Evolutionary conservation across 768 basidiomycete genomes (phyloP).

Genomic region (Leccinum boreale): DNA sequence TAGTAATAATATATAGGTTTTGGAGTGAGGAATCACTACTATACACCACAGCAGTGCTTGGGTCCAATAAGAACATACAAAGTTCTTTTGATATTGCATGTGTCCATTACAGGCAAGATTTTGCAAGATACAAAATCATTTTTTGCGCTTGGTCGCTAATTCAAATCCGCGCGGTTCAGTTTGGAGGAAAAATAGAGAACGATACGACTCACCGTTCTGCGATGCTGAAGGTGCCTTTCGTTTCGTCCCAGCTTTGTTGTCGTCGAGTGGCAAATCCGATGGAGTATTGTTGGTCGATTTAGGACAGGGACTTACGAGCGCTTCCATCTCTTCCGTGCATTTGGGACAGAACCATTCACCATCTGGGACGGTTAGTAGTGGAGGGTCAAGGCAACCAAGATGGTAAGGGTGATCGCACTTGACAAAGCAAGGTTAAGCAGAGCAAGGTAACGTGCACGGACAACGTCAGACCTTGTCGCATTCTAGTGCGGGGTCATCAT

Average conservation of each 20-base stretch:
- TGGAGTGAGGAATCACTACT: constrained; percentile 14
- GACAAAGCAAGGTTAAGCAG: constrained; percentile 2
- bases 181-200: not conserved
- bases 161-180: not conserved
- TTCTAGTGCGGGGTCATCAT: constrained; percentile 72
- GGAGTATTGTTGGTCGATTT: constrained; percentile 19
- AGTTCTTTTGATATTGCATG: not conserved
- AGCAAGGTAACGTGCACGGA: not conserved
- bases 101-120: not conserved
- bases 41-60: constrained; percentile 5
- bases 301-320: constrained; percentile 27
- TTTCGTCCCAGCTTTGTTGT: constrained; percentile 35
- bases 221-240: constrained; percentile 43
- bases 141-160: constrained; percentile 39
- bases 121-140: constrained; percentile 17
- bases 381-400: constrained; percentile 74
- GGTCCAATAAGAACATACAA: constrained; percentile 3
- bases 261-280: constrained; percentile 5
- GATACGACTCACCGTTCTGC: constrained; percentile 34
- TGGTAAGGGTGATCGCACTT: constrained; percentile 93
- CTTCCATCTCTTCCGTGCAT: constrained; percentile 60
- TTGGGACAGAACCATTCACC: constrained; percentile 92
- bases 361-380: constrained; percentile 71
- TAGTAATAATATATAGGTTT: constrained; percentile 25
- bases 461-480: constrained; percentile 75